These are phyloP conservation scores for Fusarium devonianum DNA, from an alignment of 2,329 filamentous ascomycete species.

Conservation along the genomic window DNA sequence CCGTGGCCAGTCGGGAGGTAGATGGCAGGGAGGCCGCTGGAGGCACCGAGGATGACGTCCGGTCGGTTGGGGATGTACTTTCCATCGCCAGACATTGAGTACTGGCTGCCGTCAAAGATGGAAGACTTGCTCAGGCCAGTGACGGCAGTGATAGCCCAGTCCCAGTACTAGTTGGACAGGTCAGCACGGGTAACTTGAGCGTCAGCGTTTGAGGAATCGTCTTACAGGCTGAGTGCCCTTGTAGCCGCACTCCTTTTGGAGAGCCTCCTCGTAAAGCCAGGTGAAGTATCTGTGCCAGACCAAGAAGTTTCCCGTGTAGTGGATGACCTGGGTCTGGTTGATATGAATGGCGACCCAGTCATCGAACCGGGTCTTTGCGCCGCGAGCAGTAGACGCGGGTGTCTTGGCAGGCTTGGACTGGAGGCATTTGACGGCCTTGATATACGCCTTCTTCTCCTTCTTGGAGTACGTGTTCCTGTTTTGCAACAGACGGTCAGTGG, in stretches of 20 bases:
- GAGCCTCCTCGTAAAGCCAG: slow-evolving; percentile 44
- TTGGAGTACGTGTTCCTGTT: slow-evolving; percentile 38
- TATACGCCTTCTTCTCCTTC: slow-evolving; percentile 48
- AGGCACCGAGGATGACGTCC: slow-evolving; percentile 38
- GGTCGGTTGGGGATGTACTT: slow-evolving; percentile 34
- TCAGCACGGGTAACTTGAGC: too few relatives aligned
- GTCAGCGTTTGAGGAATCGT: neutral
- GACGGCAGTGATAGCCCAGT: slow-evolving; percentile 52
- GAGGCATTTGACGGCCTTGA: slow-evolving; percentile 55
- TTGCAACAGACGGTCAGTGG: slow-evolving; percentile 2
- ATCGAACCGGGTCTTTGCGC: slow-evolving; percentile 55
- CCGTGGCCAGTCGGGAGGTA: slow-evolving; percentile 57
- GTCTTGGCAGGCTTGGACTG: slow-evolving; percentile 48
- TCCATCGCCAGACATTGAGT: slow-evolving; percentile 56
- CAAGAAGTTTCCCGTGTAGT: slow-evolving; percentile 48
- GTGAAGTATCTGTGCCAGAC: slow-evolving; percentile 46
- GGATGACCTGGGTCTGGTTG: slow-evolving; percentile 54
- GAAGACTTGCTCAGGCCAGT: slow-evolving; percentile 50
- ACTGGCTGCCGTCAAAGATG: slow-evolving; percentile 58
- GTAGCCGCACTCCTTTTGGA: slow-evolving; percentile 47
- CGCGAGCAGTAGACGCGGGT: slow-evolving; percentile 47
- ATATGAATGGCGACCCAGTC: slow-evolving; percentile 60
- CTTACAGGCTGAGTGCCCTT: slow-evolving; percentile 50
- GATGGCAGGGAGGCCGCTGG: slow-evolving; percentile 37
- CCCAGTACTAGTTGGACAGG: slow-evolving; percentile 50